Base-by-base conservation (phyloP, 352 stramenopile species). In the Pythium monospermum region DNA sequence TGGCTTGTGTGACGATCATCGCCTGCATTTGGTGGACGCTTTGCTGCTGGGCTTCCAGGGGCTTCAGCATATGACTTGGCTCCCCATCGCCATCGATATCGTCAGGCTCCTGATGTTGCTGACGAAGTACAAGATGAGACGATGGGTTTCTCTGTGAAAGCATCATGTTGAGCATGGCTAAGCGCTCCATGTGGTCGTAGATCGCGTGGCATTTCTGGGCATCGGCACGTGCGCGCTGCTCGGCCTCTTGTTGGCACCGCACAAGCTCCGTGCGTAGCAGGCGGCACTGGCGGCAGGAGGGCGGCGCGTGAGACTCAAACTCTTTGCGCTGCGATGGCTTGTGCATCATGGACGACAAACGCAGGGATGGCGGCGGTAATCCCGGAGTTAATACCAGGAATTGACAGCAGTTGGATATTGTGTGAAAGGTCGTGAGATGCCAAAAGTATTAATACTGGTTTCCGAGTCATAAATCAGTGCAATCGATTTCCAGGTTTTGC, bases 141-240 rank as follows among this genome's bases (percentile, higher is more conserved):
- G 13, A 1, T 32, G 13, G 13, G 3, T 19, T 2, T 43, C 27
- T 8, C 49, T 57, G 39, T 3, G 48, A 19, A 0, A 73, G 40
- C 15, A 59, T 53, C 26, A 57, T 28, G 27, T 81, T 81, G 15
- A 81, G 53, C 13, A 42, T 50, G 27, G 64, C 69, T 22, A 83
- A 57, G 22, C 59, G 53, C 53, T 83, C 56, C 57, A 83, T 70
- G 21, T 74, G 65, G 31, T 76, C 61, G 36, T 64, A 75, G 57
- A 83, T 77, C 6, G 48, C 53, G 1, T 65, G 36, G 21, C 73
- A 81, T 22, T 70, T 57, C 10, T 68, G 40, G 19, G 73, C 62
- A 30, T 83, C 73, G 5, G 41, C 32, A 21, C 36, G 30, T 13
- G 69, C 73, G 27, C 62, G 51, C 18, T 54, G 6, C 23, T 73